A percentile compares a stretch with the other conserved stretches of the same genome.
Evolutionary conservation across 176 grass and related monocot species (phyloP).

Genomic region (Bothriochloa decipiens): DNA sequence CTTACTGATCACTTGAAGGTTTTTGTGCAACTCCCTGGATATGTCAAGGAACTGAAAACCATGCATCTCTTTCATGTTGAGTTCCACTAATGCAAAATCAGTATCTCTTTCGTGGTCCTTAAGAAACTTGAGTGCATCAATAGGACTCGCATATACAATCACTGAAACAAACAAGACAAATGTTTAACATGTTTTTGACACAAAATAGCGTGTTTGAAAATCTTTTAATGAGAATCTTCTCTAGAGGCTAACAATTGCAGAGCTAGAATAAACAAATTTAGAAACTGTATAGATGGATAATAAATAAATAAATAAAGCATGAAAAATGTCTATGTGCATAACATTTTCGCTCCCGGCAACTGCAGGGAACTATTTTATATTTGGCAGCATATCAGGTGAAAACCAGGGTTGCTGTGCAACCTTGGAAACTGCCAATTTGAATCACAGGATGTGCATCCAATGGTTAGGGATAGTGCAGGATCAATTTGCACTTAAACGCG

Average conservation of each 20-base stretch:
- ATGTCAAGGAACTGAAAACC: conserved; percentile 40
- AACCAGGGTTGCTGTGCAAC: no score
- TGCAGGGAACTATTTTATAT: background rate
- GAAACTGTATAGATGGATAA: background rate
- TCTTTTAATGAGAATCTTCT: background rate
- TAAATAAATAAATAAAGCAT: background rate
- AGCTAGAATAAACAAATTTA: background rate
- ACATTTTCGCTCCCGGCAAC: background rate
- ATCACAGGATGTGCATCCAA: no score
- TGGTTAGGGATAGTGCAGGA: no score
- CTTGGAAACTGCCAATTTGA: no score
- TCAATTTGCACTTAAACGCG: no score
- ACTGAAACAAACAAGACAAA: background rate
- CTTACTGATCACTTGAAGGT: conserved; percentile 58
- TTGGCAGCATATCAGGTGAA: no score
- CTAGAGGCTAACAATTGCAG: background rate
- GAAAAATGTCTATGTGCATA: background rate
- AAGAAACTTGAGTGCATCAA: conserved; percentile 30
- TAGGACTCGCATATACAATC: conserved; percentile 16
- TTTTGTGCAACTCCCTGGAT: conserved; percentile 6
- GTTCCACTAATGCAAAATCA: conserved; percentile 26
- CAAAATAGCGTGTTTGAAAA: background rate
- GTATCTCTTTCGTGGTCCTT: background rate
- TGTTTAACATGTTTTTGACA: background rate
- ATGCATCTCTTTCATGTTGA: conserved; percentile 43